Evolutionary conservation across 2,329 filamentous ascomycete species (phyloP).

Genomic region (Leptographium procerum): DNA sequence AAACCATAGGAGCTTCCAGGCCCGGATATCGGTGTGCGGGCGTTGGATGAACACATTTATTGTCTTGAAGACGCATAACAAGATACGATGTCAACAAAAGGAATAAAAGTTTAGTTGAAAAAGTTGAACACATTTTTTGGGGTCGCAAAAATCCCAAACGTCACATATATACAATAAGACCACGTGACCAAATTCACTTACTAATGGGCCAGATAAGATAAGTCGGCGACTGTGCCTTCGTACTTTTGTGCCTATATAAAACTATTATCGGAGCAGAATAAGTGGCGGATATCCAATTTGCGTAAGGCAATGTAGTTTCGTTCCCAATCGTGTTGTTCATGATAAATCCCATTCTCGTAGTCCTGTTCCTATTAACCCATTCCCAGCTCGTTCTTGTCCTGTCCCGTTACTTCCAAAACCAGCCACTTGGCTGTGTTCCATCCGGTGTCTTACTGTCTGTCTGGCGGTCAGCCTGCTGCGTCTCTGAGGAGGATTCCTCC

Average conservation of each 20-base stretch:
- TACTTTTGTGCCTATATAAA: not conserved
- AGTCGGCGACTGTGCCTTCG: not conserved
- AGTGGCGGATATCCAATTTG: not conserved
- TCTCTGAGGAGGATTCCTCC: not conserved
- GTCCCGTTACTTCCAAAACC: slow-evolving; percentile 28
- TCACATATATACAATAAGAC: not conserved
- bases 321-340: not conserved
- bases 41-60: not conserved
- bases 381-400: not conserved
- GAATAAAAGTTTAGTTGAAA: not conserved
- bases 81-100: not conserved
- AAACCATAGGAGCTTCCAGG: not conserved
- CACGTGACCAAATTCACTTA: not conserved
- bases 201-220: not conserved
- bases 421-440: slow-evolving; percentile 18
- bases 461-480: slow-evolving; percentile 2
- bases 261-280: not conserved
- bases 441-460: slow-evolving; percentile 4
- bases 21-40: no score
- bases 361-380: not conserved
- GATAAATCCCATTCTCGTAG: not conserved
- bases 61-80: not conserved
- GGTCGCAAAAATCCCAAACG: not conserved
- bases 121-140: not conserved
- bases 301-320: not conserved